Evolutionary conservation across 495 filamentous ascomycete genomes (phyloP).

Genomic region (Aspergillus olivimuriae): DNA sequence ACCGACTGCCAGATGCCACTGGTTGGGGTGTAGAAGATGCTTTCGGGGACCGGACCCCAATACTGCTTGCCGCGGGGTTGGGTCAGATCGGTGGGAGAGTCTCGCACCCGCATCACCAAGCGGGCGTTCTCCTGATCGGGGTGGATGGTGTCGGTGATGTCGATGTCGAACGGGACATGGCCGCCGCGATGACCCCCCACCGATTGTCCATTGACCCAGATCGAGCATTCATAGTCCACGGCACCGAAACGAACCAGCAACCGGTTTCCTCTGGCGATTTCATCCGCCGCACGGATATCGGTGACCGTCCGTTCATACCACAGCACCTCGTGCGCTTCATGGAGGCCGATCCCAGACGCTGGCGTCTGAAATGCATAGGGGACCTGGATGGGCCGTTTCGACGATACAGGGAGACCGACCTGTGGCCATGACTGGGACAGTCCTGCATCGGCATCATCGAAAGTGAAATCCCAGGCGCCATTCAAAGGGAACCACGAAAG

Average conservation of each 20-base stretch:
- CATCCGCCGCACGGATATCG: slow-evolving; percentile 35
- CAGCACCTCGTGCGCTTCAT: slow-evolving; percentile 50
- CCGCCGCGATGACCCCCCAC: slow-evolving; percentile 28
- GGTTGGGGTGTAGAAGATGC: slow-evolving; percentile 34
- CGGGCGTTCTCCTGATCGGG: slow-evolving; percentile 2
- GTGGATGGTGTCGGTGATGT: slow-evolving; percentile 21
- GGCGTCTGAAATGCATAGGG: slow-evolving; percentile 54
- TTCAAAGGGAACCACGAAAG: slow-evolving; percentile 49
- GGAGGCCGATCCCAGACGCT: slow-evolving; percentile 48
- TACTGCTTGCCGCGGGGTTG: slow-evolving; percentile 37
- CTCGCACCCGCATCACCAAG: slow-evolving; percentile 24
- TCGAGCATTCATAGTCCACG: slow-evolving; percentile 31
- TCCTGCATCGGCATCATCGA: slow-evolving; percentile 50
- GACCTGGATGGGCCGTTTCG: slow-evolving; percentile 44
- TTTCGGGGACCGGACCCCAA: slow-evolving; percentile 33
- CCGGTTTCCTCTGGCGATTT: slow-evolving; percentile 11
- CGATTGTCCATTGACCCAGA: slow-evolving; percentile 25
- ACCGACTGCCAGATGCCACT: slow-evolving; percentile 34
- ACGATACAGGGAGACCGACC: slow-evolving; percentile 14
- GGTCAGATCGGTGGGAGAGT: slow-evolving; percentile 29
- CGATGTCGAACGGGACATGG: slow-evolving; percentile 33
- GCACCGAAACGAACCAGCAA: slow-evolving; percentile 31
- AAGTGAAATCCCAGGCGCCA: slow-evolving; percentile 50
- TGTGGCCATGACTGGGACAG: slow-evolving; percentile 28
- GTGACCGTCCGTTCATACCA: slow-evolving; percentile 50